Evolutionary conservation across 208 protist genomes (phyloP).

Genomic region (Trypanosoma lewisi): DNA sequence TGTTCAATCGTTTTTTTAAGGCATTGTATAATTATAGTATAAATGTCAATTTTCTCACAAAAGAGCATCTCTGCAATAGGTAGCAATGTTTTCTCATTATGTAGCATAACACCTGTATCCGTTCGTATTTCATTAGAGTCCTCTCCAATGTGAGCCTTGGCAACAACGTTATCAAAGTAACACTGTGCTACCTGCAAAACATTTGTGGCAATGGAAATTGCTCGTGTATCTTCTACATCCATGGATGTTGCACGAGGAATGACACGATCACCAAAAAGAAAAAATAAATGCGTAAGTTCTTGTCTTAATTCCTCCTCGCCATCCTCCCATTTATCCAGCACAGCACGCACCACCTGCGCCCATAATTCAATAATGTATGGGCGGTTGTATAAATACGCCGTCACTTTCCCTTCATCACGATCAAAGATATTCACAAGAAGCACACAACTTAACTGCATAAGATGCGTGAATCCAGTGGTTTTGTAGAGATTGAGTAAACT

Average conservation of each 20-base stretch:
- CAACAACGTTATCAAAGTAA: conserved; percentile 72
- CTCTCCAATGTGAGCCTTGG: conserved; percentile 64
- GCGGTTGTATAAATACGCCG: conserved; percentile 43
- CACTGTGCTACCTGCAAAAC: conserved; percentile 29
- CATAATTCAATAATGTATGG: conserved; percentile 43
- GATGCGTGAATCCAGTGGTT: conserved; percentile 26
- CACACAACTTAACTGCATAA: conserved; percentile 56
- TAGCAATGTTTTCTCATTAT: conserved; percentile 73
- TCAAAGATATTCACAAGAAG: conserved; percentile 80
- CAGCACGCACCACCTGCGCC: conserved; percentile 41
- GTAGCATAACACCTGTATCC: conserved; percentile 56
- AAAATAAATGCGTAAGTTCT: conserved; percentile 76
- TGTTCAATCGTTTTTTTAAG: conserved; percentile 53
- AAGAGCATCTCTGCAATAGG: conserved; percentile 83
- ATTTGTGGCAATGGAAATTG: neutral
- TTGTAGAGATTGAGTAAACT: conserved; percentile 26
- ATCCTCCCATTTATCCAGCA: conserved; percentile 42
- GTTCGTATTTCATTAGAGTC: conserved; percentile 72
- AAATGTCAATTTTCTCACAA: conserved; percentile 60
- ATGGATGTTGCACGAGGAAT: conserved; percentile 27
- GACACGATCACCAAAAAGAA: conserved; percentile 59
- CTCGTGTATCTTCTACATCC: neutral
- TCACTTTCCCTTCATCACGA: conserved; percentile 48
- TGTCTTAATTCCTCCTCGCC: conserved; percentile 75
- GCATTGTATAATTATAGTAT: conserved; percentile 42